Evolutionary conservation across 1,139 yeast genomes (phyloP).

Genomic region (Pichia sp.): DNA sequence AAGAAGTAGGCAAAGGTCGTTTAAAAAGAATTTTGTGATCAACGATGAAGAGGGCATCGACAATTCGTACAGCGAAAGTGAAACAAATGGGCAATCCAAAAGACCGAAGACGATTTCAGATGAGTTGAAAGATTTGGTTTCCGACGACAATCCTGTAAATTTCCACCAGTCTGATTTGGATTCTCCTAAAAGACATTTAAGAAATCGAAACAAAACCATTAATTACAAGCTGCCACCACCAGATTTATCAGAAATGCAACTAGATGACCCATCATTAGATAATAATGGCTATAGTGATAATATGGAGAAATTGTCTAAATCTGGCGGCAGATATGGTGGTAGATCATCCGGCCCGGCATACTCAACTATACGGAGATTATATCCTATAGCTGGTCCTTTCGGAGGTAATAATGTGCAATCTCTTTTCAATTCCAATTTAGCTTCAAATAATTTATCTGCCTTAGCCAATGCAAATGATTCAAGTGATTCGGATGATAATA

Average conservation of each 20-base stretch:
- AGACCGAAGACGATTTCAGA: conserved; percentile 13
- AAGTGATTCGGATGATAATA: conserved; percentile 32
- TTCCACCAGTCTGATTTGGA: conserved; percentile 32
- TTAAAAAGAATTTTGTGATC: no score
- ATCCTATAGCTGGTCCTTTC: conserved; percentile 97
- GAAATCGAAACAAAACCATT: conserved; percentile 63
- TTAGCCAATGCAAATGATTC: conserved; percentile 24
- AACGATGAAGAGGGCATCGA: conserved; percentile 16
- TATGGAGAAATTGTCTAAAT: conserved; percentile 20
- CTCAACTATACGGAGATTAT: conserved; percentile 45
- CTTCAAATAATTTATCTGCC: conserved; percentile 43
- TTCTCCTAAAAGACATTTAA: conserved; percentile 42
- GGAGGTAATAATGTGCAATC: conserved; percentile 87
- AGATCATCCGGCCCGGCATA: neutral
- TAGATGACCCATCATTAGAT: conserved; percentile 13
- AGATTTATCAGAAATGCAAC: conserved; percentile 40
- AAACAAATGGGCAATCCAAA: no score
- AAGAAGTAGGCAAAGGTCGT: no score
- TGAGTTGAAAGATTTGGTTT: conserved; percentile 35
- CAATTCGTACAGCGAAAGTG: conserved; percentile 15
- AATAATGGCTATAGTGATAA: neutral
- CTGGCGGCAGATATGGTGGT: conserved; percentile 21
- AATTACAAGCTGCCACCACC: conserved; percentile 90
- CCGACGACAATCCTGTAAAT: conserved; percentile 14
- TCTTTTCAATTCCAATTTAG: conserved; percentile 44